Base-by-base conservation (phyloP, 169 alveolate species). In the Plasmodium adleri region DNA sequence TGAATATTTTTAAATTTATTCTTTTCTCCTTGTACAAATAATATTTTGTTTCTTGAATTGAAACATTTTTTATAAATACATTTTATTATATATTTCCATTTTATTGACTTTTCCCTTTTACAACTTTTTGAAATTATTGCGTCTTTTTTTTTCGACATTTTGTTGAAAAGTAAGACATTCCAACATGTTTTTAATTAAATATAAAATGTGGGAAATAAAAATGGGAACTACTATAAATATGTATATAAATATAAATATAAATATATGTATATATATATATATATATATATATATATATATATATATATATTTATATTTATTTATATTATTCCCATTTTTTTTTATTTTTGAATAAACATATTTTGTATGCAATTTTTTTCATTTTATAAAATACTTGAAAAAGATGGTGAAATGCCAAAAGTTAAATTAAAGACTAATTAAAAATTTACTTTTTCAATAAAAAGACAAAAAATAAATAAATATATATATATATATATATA, bases 61-160 rank as follows among this genome's bases (percentile, higher is more conserved):
- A 15, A 13, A 43, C 64, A n/a, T 56, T 28, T 32, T 49, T 10
- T 50, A 39, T 39, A 20, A 8, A 9, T 45, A 7, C 39, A 9
- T 43, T 74, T 10, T 72, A 56, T 43, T 20, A 49, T 17, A 54
- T 68, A 20, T 39, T 59, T 67, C 90, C 83, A 54, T 62, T 54
- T 68, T 58, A 3, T 71, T 5, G 70, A 50, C 28, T 17, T 63
- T 26, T 45, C 59, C 2, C 0, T 58, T 54, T 15, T 72, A 60
- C 90, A 70, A 80, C 58, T 68, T 80, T 56, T 80, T 56, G 43
- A 68, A 67, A 68, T 22, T 45, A 49, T 3, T 9, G 17, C n/a
- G 17, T 66, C 80, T 47, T 66, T 60, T 67, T 13, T 72, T 28
- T 32, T 72, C 22, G 22, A 56, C 64, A 56, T 56, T 56, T 56